A percentile compares a stretch with the other conserved stretches of the same genome.
Conservation (phyloP, 257 asterid species). For the Eustoma russellianum region DNA sequence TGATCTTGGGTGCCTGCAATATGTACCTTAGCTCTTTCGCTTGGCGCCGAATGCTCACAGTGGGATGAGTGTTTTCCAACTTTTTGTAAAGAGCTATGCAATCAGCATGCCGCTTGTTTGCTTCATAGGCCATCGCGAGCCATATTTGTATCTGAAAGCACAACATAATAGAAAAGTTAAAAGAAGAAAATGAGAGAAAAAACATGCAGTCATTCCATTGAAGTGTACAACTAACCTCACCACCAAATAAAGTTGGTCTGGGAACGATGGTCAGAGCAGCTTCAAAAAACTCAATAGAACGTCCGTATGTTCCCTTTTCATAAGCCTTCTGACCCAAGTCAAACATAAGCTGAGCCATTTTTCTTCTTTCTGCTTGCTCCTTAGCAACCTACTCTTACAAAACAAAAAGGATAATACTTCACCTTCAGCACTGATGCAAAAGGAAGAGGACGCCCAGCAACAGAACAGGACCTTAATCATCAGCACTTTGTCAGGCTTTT, state of each 20-base stretch:
- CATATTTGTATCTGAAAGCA: constrained; percentile 83
- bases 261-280: constrained; percentile 93
- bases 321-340: constrained; percentile 92
- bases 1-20: constrained; percentile 91
- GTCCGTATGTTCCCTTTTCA: constrained; percentile 81
- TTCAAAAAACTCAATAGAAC: constrained; percentile 94
- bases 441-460: too few relatives aligned
- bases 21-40: constrained; percentile 88
- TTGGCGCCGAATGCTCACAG: constrained; percentile 77
- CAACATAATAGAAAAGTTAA: neutral
- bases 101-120: constrained; percentile 83
- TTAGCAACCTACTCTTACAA: constrained; percentile 56
- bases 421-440: too few relatives aligned
- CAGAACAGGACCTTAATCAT: too few relatives aligned
- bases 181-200: neutral
- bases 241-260: constrained; percentile 83
- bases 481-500: too few relatives aligned
- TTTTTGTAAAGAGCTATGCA: constrained; percentile 79
- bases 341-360: constrained; percentile 83
- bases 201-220: neutral
- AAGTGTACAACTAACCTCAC: constrained; percentile 63
- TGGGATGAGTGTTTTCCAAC: constrained; percentile 73
- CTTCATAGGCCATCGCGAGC: constrained; percentile 99
- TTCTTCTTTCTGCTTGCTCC: constrained; percentile 91
- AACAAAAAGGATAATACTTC: neutral